Conservation (phyloP, 1,139 yeast genomes). For the Trichomonascaceae sp. region DNA sequence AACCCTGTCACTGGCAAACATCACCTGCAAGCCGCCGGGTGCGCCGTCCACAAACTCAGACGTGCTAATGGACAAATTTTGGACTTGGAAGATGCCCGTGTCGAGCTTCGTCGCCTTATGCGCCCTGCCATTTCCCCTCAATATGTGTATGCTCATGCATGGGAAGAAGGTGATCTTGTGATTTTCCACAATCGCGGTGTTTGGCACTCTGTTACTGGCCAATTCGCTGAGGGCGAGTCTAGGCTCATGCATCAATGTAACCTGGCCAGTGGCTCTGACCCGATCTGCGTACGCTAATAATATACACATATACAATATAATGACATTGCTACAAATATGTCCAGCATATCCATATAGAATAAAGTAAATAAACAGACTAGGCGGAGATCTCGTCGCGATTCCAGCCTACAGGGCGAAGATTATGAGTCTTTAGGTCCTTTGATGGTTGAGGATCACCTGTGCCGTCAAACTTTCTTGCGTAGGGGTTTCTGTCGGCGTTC, state of each 20-base stretch:
- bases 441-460: slow-evolving; percentile 40
- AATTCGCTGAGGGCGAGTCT: slow-evolving; percentile 60
- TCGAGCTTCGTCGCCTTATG: slow-evolving; percentile 57
- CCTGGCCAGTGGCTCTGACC: slow-evolving; percentile 71
- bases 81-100: slow-evolving; percentile 58
- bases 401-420: slow-evolving; percentile 46
- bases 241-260: slow-evolving; percentile 89
- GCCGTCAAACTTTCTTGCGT: slow-evolving; percentile 34
- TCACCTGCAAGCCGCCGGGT: slow-evolving; percentile 76
- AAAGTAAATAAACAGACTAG: slow-evolving; percentile 3
- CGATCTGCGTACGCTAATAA: slow-evolving; percentile 21
- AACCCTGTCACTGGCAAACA: slow-evolving; percentile 77
- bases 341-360: background rate
- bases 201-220: slow-evolving; percentile 85
- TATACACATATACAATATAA: background rate
- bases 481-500: slow-evolving; percentile 50
- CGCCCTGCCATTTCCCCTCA: slow-evolving; percentile 74
- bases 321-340: too few relatives aligned
- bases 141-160: slow-evolving; percentile 63
- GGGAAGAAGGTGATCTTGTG: slow-evolving; percentile 75
- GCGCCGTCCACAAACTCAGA: slow-evolving; percentile 62
- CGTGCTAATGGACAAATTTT: slow-evolving; percentile 42
- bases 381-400: slow-evolving; percentile 39
- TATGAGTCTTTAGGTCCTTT: slow-evolving; percentile 35
- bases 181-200: slow-evolving; percentile 80